These are phyloP conservation scores for Fistulifera pelliculosa DNA, from an alignment of 108 stramenopile species.

Conservation along the genomic window DNA sequence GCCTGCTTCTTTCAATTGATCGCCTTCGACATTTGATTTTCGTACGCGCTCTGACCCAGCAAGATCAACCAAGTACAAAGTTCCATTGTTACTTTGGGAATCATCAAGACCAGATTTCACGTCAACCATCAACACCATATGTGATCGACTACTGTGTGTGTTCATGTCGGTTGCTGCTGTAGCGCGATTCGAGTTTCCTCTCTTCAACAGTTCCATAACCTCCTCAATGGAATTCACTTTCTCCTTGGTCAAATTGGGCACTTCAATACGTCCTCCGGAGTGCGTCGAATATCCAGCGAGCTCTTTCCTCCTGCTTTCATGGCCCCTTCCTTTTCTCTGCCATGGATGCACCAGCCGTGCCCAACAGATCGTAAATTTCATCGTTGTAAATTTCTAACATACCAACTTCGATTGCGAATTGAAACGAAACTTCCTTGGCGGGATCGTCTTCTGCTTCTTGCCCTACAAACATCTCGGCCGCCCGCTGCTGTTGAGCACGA, in stretches of 20 bases:
- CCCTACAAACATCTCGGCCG: slow-evolving; percentile 14
- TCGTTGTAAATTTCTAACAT: slow-evolving; percentile 91
- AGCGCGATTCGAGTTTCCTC: slow-evolving; percentile 87
- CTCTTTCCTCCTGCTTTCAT: slow-evolving; percentile 48
- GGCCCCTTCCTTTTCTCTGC: slow-evolving; percentile 45
- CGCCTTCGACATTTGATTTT: slow-evolving; percentile 88
- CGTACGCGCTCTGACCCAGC: slow-evolving; percentile 98
- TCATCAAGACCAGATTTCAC: slow-evolving; percentile 64
- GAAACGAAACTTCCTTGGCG: slow-evolving; percentile 23
- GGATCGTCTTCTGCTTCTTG: slow-evolving; percentile 19
- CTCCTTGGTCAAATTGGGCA: slow-evolving; percentile 90
- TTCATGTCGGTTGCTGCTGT: slow-evolving; percentile 96
- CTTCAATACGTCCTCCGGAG: slow-evolving; percentile 74
- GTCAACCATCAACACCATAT: slow-evolving; percentile 92
- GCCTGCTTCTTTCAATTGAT: slow-evolving; percentile 91
- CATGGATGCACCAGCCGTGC: slow-evolving; percentile 26
- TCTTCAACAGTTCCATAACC: slow-evolving; percentile 71
- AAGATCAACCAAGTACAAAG: slow-evolving; percentile 92
- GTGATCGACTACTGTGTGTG: slow-evolving; percentile 89
- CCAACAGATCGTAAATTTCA: slow-evolving; percentile 80
- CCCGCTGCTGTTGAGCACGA: slow-evolving; percentile 41
- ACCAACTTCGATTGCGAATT: slow-evolving; percentile 45
- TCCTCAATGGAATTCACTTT: slow-evolving; percentile 64
- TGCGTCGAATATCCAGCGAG: slow-evolving; percentile 65
- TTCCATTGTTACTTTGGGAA: slow-evolving; percentile 65